phyloP scores from a whole-genome alignment of 2,329 filamentous ascomycete species.

The Phaeosphaeriaceae sp. region DNA sequence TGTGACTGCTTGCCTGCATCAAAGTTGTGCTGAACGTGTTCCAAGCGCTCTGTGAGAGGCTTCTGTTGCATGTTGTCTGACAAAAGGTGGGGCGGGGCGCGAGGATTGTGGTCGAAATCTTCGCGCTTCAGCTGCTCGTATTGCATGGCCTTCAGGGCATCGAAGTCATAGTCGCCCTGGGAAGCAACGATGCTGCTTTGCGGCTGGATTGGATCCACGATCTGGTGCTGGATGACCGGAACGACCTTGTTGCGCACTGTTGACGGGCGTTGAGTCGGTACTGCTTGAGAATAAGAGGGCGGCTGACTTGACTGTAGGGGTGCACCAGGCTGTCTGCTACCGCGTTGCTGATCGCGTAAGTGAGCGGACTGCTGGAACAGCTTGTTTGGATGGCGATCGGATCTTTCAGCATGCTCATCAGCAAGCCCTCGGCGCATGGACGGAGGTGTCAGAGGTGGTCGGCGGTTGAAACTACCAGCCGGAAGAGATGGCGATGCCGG shows the following conservation, averaged over 20 bases:
- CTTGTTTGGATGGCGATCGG: constrained; percentile 2
- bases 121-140: constrained; percentile 59
- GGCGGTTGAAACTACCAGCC: constrained; percentile 11
- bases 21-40: constrained; percentile 32
- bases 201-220: constrained; percentile 9
- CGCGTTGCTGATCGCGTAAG: constrained; percentile 28
- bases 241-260: constrained; percentile 8
- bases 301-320: constrained; percentile 15
- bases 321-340: constrained; percentile 4
- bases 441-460: not conserved
- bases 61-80: constrained; percentile 34
- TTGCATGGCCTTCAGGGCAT: constrained; percentile 53
- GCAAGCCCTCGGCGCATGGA: not conserved
- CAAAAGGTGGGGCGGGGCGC: constrained; percentile 17
- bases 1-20: constrained; percentile 48
- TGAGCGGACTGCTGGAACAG: constrained; percentile 21
- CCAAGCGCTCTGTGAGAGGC: constrained; percentile 38
- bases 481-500: constrained; percentile 15
- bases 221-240: constrained; percentile 11
- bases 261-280: not conserved
- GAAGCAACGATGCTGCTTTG: constrained; percentile 13
- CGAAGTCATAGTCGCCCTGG: constrained; percentile 55
- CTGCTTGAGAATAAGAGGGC: constrained; percentile 14
- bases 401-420: not conserved
- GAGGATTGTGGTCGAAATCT: constrained; percentile 54